Base-by-base conservation (phyloP, 2,329 filamentous ascomycete genomes). In the Trichoderma asperellum region DNA sequence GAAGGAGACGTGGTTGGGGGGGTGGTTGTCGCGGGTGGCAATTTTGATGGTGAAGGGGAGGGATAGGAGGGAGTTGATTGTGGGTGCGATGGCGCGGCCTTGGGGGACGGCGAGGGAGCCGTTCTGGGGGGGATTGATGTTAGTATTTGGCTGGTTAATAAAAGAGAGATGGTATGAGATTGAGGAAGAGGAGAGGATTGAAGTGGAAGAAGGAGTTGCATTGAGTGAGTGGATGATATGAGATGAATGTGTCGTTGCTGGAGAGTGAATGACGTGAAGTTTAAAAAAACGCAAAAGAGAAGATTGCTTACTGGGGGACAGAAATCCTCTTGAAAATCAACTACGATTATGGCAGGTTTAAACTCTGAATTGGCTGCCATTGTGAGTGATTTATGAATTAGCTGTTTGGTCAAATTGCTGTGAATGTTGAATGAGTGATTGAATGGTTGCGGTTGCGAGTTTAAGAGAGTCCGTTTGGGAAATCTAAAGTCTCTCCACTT, bases 281-380 rank as follows among this genome's bases (percentile, higher is more conserved):
- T 6, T 43, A 27, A 49, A 18, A 37, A 7, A 0, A 35, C 24
- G 24, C 24, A 29, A 35, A 21, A 52, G 16, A 7, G 12, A 34
- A 5, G 1, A 24, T 1, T 12, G 82, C 90, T 82, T 82, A 96
- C 93, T 14, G 94, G 94, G 70, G 92, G 92, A 79, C 93, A 97
- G 79, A 97, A 98, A 82, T 98, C 95, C 79, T 97, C 91, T 81
- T 98, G 96, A 76, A 97, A 86, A 80, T 97, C 94, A 65, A 97
- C 91, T 12, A 97, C 86, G 59, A 97, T 80, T 29, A 89, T 80
- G 2, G 86, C 86, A 4, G 87, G 84, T 61, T 76, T 81, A 70
- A 86, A 86, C 5, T 70, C 18, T 5, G 52, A 11, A 2, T 67
- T 12, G 7, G 14, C 1, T 40, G 21, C 27, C 56, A 68, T 24